Evolutionary conservation across 805 yeast species (phyloP).

Genomic region (Ogataea corticis): DNA sequence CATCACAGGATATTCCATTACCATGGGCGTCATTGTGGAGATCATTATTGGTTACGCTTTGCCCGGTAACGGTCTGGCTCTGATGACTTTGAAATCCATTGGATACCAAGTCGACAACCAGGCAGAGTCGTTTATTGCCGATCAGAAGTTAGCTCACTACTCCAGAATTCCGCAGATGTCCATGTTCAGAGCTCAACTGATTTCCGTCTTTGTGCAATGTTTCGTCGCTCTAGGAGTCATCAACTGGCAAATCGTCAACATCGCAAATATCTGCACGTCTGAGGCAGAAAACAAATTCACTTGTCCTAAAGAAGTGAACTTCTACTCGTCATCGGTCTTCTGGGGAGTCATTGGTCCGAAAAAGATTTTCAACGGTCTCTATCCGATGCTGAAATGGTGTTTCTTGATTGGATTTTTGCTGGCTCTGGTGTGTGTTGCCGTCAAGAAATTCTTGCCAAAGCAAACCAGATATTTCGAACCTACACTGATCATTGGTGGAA

Average conservation of each 20-base stretch:
- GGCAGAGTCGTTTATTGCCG: conserved; percentile 53
- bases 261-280: conserved; percentile 43
- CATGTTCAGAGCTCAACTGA: conserved; percentile 52
- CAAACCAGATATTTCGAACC: conserved; percentile 27
- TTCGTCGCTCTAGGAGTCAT: conserved; percentile 44
- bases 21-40: conserved; percentile 63
- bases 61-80: conserved; percentile 62
- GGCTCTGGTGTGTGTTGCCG: conserved; percentile 42
- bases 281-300: conserved; percentile 46
- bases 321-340: conserved; percentile 56
- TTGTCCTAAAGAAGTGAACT: conserved; percentile 43
- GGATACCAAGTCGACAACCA: conserved; percentile 56
- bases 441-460: conserved; percentile 38
- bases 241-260: conserved; percentile 38
- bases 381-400: conserved; percentile 52
- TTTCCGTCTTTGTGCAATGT: conserved; percentile 46
- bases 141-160: conserved; percentile 66
- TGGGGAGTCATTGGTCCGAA: conserved; percentile 73
- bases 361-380: conserved; percentile 50
- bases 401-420: conserved; percentile 62
- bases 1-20: conserved; percentile 59
- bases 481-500: conserved; percentile 63
- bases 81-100: conserved; percentile 61
- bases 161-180: conserved; percentile 63
- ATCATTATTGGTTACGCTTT: conserved; percentile 63